These are phyloP conservation scores for Passiflora organensis DNA, from an alignment of 345 rosid genomes.

Conservation along the genomic window DNA sequence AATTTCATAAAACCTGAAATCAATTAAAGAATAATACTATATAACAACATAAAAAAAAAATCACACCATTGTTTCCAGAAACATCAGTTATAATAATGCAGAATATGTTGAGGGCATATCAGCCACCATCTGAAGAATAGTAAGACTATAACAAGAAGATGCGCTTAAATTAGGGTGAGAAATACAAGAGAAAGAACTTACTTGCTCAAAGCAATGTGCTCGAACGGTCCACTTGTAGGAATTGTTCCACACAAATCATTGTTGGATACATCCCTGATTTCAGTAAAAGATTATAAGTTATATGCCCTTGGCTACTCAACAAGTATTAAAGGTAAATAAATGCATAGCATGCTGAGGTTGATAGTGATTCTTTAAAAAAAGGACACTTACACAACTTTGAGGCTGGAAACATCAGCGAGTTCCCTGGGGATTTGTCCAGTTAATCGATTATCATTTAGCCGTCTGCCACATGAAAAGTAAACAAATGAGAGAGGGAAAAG, in stretches of 20 bases:
- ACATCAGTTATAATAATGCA: no score
- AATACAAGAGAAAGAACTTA: conserved; percentile 27
- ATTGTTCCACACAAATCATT: conserved; percentile 95
- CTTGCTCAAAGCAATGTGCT: conserved; percentile 81
- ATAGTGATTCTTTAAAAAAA: no score
- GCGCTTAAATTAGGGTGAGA: no score
- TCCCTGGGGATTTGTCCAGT: conserved; percentile 65
- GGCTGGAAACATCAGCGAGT: conserved; percentile 49
- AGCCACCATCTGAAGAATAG: no score
- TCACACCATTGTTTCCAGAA: no score
- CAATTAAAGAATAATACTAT: no score
- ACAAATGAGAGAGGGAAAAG: background rate
- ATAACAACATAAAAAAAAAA: no score
- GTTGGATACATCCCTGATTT: conserved; percentile 69
- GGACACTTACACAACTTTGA: conserved; percentile 65
- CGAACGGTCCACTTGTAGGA: conserved; percentile 85
- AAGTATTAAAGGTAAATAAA: background rate
- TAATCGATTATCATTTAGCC: conserved; percentile 57
- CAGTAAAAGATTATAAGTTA: conserved; percentile 4
- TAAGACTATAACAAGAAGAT: no score
- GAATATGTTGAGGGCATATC: no score
- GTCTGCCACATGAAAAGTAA: conserved; percentile 33
- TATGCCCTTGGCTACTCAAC: no score
- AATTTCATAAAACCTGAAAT: no score
- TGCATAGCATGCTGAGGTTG: background rate